Conservation (phyloP, 78 protist species). For the Protostelium mycophagum region DNA sequence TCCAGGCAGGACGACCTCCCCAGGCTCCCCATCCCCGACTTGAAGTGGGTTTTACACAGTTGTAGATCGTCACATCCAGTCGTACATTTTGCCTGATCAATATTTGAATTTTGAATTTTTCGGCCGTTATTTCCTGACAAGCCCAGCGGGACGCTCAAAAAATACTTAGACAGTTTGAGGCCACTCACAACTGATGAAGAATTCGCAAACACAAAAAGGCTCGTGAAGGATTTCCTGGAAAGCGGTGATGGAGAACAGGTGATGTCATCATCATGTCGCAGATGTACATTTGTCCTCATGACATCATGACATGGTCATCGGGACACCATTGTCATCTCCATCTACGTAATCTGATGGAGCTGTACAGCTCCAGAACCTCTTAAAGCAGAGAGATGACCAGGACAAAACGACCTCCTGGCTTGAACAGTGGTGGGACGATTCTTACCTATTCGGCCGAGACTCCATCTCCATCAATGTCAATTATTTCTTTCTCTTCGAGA, state of each 20-base stretch:
- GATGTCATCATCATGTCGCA: neutral
- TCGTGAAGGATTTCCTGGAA: neutral
- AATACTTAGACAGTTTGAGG: constrained; percentile 10
- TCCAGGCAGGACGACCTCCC: constrained; percentile 7
- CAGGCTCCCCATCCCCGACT: constrained; percentile 29
- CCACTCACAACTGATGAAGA: constrained; percentile 36
- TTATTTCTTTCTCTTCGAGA: neutral
- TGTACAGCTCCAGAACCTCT: neutral
- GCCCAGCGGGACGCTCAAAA: neutral
- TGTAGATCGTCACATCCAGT: constrained; percentile 5
- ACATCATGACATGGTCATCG: neutral
- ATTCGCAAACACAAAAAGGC: neutral
- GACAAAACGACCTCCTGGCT: neutral
- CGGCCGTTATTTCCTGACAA: no score
- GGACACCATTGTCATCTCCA: neutral
- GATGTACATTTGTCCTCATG: no score
- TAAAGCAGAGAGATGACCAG: neutral
- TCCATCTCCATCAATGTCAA: constrained; percentile 5
- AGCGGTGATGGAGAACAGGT: neutral
- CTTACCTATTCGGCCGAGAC: neutral
- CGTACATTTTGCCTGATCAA: no score
- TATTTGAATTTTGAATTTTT: no score
- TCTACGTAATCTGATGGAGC: no score
- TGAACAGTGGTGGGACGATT: constrained; percentile 9
- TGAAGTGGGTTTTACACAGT: neutral